phyloP scores from a whole-genome alignment of 2,329 filamentous ascomycete genomes.

The Cladosporium sp. region DNA sequence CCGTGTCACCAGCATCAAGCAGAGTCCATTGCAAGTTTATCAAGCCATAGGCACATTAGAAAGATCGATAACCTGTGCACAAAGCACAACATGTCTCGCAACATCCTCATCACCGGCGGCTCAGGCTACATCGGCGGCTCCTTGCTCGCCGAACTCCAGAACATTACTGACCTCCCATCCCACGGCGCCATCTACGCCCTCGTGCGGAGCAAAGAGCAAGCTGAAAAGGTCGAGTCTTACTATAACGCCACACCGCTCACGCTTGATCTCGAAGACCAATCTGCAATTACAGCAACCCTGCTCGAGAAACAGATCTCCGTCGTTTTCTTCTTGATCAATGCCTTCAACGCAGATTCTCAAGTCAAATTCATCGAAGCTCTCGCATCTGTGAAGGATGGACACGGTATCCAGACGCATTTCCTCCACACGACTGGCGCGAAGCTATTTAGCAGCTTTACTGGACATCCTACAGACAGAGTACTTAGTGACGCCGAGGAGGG shows the following conservation, averaged over 20 bases:
- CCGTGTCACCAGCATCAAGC: neutral
- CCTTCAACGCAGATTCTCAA: constrained; percentile 39
- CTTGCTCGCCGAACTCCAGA: constrained; percentile 46
- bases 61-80: neutral
- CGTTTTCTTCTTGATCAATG: constrained; percentile 53
- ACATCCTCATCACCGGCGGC: constrained; percentile 54
- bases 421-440: constrained; percentile 57
- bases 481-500: constrained; percentile 49
- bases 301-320: constrained; percentile 50
- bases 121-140: constrained; percentile 58
- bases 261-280: constrained; percentile 44
- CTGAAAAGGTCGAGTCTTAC: constrained; percentile 43
- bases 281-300: constrained; percentile 42
- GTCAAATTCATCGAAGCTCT: constrained; percentile 50
- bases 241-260: constrained; percentile 49
- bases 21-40: too few relatives aligned
- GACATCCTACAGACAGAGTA: constrained; percentile 44
- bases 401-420: constrained; percentile 51
- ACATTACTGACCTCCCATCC: constrained; percentile 41
- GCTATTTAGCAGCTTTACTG: constrained; percentile 53
- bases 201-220: constrained; percentile 51
- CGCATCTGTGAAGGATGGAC: constrained; percentile 46
- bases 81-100: constrained; percentile 35
- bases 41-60: neutral
- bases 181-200: constrained; percentile 52